Evolutionary conservation across 352 stramenopile species (phyloP).

Genomic region (Pythium sp.): DNA sequence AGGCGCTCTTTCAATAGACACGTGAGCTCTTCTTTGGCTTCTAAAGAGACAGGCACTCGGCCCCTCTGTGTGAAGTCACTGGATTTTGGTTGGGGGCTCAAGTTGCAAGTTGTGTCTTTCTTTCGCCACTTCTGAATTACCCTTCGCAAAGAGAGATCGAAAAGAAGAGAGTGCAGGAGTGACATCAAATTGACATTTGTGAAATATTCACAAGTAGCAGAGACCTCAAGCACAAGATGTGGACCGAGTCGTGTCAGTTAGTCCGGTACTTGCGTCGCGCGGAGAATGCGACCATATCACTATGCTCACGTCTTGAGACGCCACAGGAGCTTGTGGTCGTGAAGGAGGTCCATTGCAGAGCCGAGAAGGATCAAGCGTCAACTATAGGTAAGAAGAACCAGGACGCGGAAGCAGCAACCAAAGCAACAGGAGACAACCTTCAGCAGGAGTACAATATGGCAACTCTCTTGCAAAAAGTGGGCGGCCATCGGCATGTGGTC

Average conservation of each 20-base stretch:
- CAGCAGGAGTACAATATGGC: background rate
- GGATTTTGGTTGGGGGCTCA: too few relatives aligned
- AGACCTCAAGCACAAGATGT: background rate
- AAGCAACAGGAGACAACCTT: background rate
- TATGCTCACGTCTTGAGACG: background rate
- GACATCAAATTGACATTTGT: background rate
- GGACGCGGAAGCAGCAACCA: too few relatives aligned
- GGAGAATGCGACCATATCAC: background rate
- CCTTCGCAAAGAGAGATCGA: too few relatives aligned
- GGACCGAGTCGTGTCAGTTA: background rate
- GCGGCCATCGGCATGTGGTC: constrained; percentile 63
- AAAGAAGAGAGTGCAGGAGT: too few relatives aligned
- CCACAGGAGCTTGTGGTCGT: background rate
- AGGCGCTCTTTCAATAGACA: too few relatives aligned
- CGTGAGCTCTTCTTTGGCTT: too few relatives aligned
- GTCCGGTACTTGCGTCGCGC: background rate
- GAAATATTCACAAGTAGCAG: background rate
- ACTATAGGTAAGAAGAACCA: too few relatives aligned
- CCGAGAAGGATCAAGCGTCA: background rate
- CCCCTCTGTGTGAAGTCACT: too few relatives aligned
- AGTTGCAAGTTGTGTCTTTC: too few relatives aligned
- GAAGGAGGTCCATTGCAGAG: background rate
- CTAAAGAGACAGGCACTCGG: too few relatives aligned
- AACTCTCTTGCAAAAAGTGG: constrained; percentile 20
- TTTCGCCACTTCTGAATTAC: too few relatives aligned